These are phyloP conservation scores for Vitis labrusca DNA, from an alignment of 164 flowering plant genomes.

Conservation along the genomic window DNA sequence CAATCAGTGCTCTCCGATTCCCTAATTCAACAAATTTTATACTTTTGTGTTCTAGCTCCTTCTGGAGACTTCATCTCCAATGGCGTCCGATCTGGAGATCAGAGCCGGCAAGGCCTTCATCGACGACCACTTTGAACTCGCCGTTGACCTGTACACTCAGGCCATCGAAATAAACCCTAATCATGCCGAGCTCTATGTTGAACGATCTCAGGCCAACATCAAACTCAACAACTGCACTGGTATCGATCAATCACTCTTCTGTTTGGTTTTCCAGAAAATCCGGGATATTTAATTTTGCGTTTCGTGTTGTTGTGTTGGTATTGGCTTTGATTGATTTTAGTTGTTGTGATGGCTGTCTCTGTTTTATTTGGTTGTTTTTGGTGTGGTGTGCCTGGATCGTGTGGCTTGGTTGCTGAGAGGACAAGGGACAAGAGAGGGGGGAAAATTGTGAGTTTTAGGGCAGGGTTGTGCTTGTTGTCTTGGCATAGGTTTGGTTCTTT, in stretches of 20 bases:
- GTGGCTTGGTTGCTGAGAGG: too few species aligned
- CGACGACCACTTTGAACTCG: slow-evolving; percentile 85
- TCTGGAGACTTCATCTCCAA: slow-evolving; percentile 13
- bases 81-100: slow-evolving; percentile 63
- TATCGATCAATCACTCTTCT: slow-evolving; percentile 12
- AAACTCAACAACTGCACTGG: slow-evolving; percentile 73
- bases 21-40: background rate
- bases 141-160: slow-evolving; percentile 71
- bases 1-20: too few species aligned
- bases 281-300: background rate
- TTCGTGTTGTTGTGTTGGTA: background rate
- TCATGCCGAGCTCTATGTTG: slow-evolving; percentile 65
- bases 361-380: too few species aligned
- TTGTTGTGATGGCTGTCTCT: too few species aligned
- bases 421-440: too few species aligned
- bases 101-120: slow-evolving; percentile 83
- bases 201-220: slow-evolving; percentile 91
- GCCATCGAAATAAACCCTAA: slow-evolving; percentile 59
- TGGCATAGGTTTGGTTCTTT: too few species aligned
- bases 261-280: background rate
- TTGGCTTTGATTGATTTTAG: too few species aligned
- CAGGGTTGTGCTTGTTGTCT: too few species aligned
- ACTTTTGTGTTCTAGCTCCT: background rate
- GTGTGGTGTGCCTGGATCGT: too few species aligned
- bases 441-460: too few species aligned